A percentile compares a stretch with the other conserved stretches of the same genome.
These are phyloP conservation scores for Plasmodium fragile DNA, from an alignment of 169 alveolate genomes.

Conservation along the genomic window DNA sequence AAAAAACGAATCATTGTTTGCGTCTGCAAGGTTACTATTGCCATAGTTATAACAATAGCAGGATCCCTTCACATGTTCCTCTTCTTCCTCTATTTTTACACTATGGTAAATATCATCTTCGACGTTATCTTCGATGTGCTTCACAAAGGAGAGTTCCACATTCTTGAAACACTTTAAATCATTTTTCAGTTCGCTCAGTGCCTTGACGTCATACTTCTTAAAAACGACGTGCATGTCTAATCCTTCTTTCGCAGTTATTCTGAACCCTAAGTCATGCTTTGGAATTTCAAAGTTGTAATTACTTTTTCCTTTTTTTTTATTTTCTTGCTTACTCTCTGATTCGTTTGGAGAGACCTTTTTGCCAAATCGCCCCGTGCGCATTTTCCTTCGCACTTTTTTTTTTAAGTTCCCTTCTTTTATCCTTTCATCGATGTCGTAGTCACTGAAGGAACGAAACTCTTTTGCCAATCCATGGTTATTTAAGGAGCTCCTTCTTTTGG, in stretches of 20 bases:
- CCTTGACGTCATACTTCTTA: slow-evolving; percentile 79
- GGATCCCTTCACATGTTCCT: not conserved
- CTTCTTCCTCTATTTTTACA: slow-evolving; percentile 6
- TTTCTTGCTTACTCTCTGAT: not conserved
- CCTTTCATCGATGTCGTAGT: slow-evolving; percentile 54
- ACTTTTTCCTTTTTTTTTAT: slow-evolving; percentile 1
- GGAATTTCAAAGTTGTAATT: slow-evolving; percentile 63
- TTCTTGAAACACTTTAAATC: slow-evolving; percentile 48
- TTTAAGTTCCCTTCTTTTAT: slow-evolving; percentile 25
- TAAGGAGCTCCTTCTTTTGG: not conserved
- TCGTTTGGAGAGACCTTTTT: not conserved
- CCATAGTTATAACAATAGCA: slow-evolving; percentile 29
- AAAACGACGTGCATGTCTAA: slow-evolving; percentile 79
- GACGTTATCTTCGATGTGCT: slow-evolving; percentile 13
- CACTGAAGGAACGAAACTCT: slow-evolving; percentile 25
- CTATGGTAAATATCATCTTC: slow-evolving; percentile 4
- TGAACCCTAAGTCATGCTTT: slow-evolving; percentile 53
- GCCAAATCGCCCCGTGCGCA: not conserved
- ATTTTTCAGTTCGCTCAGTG: slow-evolving; percentile 71
- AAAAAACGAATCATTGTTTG: not conserved
- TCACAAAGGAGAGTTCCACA: slow-evolving; percentile 40
- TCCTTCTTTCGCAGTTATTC: slow-evolving; percentile 79
- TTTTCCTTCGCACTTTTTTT: not conserved
- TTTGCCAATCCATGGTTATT: not conserved
- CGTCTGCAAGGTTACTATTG: not conserved